Evolutionary conservation across 768 basidiomycete genomes (phyloP).

Genomic region (Tephrocybe sp.): DNA sequence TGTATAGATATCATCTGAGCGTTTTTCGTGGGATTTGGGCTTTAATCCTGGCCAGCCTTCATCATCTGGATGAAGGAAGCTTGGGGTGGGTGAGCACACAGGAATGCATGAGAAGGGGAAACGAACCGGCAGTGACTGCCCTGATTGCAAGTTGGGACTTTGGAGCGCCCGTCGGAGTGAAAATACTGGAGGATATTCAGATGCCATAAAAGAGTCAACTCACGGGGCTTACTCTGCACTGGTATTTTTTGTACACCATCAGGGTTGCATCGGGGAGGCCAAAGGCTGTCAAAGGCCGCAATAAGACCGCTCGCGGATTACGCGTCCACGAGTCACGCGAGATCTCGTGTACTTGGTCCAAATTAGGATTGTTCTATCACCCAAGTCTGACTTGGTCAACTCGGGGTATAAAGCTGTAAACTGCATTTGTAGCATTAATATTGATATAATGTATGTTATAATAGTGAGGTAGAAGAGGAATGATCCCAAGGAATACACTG

Average conservation of each 20-base stretch:
- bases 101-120: not conserved
- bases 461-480: too few relatives aligned
- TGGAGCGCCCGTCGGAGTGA: slow-evolving; percentile 38
- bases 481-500: not conserved
- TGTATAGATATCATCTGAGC: not conserved
- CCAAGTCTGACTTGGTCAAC: too few relatives aligned
- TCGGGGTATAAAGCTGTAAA: too few relatives aligned
- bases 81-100: slow-evolving; percentile 6
- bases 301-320: too few relatives aligned
- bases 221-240: slow-evolving; percentile 41
- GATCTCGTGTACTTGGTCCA: too few relatives aligned
- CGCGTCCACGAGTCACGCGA: too few relatives aligned
- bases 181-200: slow-evolving; percentile 37
- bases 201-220: not conserved
- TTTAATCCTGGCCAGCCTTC: slow-evolving; percentile 35
- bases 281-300: too few relatives aligned
- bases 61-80: slow-evolving; percentile 53
- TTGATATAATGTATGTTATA: too few relatives aligned
- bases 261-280: not conserved
- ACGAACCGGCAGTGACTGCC: slow-evolving; percentile 51
- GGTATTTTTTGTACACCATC: slow-evolving; percentile 40
- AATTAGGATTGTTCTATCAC: not conserved
- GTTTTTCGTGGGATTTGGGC: slow-evolving; percentile 18
- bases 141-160: slow-evolving; percentile 43
- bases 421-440: too few relatives aligned